Conservation (phyloP, 169 alveolate genomes). For the Fabrea salina region DNA sequence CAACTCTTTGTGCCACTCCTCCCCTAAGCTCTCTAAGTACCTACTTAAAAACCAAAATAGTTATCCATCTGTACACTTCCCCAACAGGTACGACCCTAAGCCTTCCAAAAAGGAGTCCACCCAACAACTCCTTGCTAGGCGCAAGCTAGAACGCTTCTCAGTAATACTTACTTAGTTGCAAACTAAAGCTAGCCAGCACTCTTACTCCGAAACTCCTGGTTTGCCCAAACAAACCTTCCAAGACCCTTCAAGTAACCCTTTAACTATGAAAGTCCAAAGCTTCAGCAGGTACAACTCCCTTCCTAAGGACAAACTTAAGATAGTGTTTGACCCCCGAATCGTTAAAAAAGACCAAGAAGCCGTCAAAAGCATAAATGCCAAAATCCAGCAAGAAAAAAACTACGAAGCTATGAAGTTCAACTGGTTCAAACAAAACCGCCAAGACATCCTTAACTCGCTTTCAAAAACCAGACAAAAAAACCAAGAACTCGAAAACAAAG, state of each 20-base stretch:
- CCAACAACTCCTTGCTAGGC: background rate
- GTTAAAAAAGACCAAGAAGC: background rate
- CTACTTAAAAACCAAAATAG: background rate
- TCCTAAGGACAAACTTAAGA: background rate
- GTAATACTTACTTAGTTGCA: background rate
- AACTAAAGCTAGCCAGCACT: background rate
- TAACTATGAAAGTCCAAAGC: background rate
- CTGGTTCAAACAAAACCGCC: background rate
- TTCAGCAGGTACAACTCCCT: background rate
- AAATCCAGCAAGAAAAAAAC: background rate
- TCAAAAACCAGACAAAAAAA: background rate
- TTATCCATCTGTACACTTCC: background rate
- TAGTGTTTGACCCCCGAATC: background rate
- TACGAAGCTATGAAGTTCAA: background rate
- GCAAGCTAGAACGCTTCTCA: background rate
- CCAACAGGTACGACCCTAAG: background rate
- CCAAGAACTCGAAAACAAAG: background rate
- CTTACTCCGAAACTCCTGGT: background rate
- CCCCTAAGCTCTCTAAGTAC: slow-evolving; percentile 1
- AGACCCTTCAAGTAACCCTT: slow-evolving; percentile 10
- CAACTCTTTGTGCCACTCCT: slow-evolving; percentile 16
- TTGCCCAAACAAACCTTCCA: background rate
- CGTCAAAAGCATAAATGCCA: background rate
- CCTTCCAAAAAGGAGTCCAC: background rate
- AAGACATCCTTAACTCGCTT: background rate